Percentiles rank a stretch among this genome's conserved stretches.
These are phyloP conservation scores for Omphalotus olearius DNA, from an alignment of 1,284 basidiomycete species.

Conservation along the genomic window DNA sequence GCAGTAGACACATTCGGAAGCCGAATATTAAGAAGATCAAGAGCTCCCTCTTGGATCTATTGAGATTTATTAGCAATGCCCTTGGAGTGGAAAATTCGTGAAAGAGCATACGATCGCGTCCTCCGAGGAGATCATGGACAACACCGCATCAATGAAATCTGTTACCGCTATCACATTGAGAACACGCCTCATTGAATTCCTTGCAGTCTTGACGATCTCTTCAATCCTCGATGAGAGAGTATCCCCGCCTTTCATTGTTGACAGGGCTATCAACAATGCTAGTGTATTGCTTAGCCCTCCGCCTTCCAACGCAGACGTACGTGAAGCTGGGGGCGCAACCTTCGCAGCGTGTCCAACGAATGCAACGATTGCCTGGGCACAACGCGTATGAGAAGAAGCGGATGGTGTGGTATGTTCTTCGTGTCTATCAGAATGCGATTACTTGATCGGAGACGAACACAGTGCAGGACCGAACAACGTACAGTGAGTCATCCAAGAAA, in stretches of 20 bases:
- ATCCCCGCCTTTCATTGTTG: conserved; percentile 27
- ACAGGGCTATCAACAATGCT: conserved; percentile 39
- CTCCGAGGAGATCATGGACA: conserved; percentile 49
- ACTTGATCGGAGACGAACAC: too few relatives aligned
- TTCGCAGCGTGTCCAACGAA: conserved; percentile 52
- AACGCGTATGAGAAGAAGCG: conserved; percentile 44
- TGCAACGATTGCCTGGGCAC: conserved; percentile 62
- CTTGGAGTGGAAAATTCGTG: neutral
- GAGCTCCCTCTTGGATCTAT: conserved; percentile 60
- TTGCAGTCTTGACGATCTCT: conserved; percentile 45
- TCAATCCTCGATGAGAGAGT: conserved; percentile 31
- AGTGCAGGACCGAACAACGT: conserved; percentile 22
- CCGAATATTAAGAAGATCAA: conserved; percentile 63
- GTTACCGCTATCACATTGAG: conserved; percentile 62
- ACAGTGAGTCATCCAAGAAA: conserved; percentile 57
- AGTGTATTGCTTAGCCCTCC: conserved; percentile 35
- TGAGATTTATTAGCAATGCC: neutral
- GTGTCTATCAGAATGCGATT: conserved; percentile 39
- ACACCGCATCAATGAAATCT: conserved; percentile 53
- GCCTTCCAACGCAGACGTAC: conserved; percentile 11
- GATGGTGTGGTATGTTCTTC: conserved; percentile 47
- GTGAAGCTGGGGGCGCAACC: conserved; percentile 20
- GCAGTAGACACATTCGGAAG: conserved; percentile 57
- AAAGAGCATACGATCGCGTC: conserved; percentile 24
- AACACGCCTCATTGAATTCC: conserved; percentile 42